Conservation (phyloP, 148 eudicot species). For the Linanthus parryae region DNA sequence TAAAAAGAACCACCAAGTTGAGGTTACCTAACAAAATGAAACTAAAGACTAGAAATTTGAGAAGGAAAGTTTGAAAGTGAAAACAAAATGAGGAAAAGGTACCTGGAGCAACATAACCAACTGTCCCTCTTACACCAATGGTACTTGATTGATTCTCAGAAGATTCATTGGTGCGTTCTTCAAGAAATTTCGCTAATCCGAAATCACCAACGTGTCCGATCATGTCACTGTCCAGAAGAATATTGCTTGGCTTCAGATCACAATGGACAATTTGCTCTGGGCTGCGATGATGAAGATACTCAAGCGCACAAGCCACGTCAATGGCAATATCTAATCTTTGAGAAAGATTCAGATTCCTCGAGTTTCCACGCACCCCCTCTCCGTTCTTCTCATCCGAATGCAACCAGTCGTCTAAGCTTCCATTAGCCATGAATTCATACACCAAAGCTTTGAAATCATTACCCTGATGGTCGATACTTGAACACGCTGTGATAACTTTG, state of each 20-base stretch:
- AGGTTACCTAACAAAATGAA: no score
- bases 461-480: conserved; percentile 17
- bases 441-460: conserved; percentile 26
- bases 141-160: conserved; percentile 14
- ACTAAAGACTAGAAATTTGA: no score
- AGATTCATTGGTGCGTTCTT: not conserved
- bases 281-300: conserved; percentile 30
- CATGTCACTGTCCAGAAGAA: conserved; percentile 26
- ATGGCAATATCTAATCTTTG: conserved; percentile 26
- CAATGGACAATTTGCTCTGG: conserved; percentile 24
- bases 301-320: conserved; percentile 30
- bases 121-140: conserved; percentile 28
- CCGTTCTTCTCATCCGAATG: conserved; percentile 15
- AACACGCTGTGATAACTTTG: conserved; percentile 29
- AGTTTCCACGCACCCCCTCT: not conserved
- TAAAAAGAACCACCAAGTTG: no score
- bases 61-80: no score
- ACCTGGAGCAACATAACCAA: conserved; percentile 39
- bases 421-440: conserved; percentile 27
- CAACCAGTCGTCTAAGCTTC: conserved; percentile 31
- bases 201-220: conserved; percentile 39
- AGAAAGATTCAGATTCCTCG: conserved; percentile 13
- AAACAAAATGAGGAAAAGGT: no score
- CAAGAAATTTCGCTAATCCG: conserved; percentile 27
- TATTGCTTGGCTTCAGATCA: conserved; percentile 37